These are phyloP conservation scores for Psilocybe cubensis DNA, from an alignment of 768 basidiomycete genomes.

Conservation along the genomic window DNA sequence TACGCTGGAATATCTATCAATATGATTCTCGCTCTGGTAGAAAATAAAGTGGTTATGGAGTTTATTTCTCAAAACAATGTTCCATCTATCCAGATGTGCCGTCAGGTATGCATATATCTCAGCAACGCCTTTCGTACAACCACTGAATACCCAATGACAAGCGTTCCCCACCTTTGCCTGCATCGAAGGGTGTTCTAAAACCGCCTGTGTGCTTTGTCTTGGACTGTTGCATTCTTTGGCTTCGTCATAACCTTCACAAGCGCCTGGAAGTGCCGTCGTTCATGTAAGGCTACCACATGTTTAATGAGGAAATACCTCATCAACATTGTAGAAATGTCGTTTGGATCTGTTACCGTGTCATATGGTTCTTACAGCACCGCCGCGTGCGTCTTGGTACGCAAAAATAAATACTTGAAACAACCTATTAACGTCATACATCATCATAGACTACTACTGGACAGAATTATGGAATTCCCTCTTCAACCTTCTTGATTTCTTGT, in stretches of 20 bases:
- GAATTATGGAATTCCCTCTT: slow-evolving; percentile 65
- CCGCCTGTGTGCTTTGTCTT: slow-evolving; percentile 60
- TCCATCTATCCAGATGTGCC: slow-evolving; percentile 57
- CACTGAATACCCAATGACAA: slow-evolving; percentile 2
- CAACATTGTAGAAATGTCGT: slow-evolving; percentile 50
- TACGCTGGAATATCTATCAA: slow-evolving; percentile 66
- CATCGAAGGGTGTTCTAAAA: slow-evolving; percentile 38
- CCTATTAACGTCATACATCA: not conserved
- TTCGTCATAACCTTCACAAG: slow-evolving; percentile 72
- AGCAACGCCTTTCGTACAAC: not conserved
- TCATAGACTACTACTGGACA: slow-evolving; percentile 65
- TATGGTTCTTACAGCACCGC: slow-evolving; percentile 61
- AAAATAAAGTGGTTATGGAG: slow-evolving; percentile 51
- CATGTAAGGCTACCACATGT: slow-evolving; percentile 40
- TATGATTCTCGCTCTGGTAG: slow-evolving; percentile 52
- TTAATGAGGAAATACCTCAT: slow-evolving; percentile 1
- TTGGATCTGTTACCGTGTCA: slow-evolving; percentile 52
- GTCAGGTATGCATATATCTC: slow-evolving; percentile 53
- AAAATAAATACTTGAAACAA: not conserved
- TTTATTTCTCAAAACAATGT: slow-evolving; percentile 44
- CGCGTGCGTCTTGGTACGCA: slow-evolving; percentile 57
- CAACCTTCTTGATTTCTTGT: slow-evolving; percentile 57
- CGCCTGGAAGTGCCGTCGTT: slow-evolving; percentile 61
- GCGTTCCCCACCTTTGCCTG: slow-evolving; percentile 54
- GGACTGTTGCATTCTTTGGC: slow-evolving; percentile 73